Conservation (phyloP, 139 green algal species). For the Chlamydomonas sp. region DNA sequence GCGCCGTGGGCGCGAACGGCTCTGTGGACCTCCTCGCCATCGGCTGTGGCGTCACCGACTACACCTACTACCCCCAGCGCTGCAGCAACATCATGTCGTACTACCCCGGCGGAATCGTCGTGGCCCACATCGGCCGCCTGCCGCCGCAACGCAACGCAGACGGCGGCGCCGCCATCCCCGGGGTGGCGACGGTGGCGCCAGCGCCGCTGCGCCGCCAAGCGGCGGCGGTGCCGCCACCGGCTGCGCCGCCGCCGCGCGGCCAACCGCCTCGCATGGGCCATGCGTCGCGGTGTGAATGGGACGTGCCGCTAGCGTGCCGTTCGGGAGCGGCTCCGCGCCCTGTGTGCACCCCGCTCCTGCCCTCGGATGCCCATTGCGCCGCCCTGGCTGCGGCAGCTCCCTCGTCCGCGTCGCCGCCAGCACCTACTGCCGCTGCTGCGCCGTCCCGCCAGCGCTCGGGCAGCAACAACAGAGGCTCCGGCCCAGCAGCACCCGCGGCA, state of each 20-base stretch:
- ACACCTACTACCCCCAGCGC: constrained; percentile 31
- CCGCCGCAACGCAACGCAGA: not conserved
- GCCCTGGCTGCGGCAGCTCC: no score
- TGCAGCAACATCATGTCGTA: constrained; percentile 36
- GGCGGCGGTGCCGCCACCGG: constrained; percentile 12
- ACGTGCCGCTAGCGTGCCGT: not conserved
- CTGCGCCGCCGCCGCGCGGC: not conserved
- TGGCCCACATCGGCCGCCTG: constrained; percentile 22
- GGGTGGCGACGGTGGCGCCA: constrained; percentile 9
- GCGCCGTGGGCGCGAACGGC: constrained; percentile 24
- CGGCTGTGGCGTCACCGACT: constrained; percentile 8
- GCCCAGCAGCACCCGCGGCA: no score
- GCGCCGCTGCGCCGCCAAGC: constrained; percentile 5
- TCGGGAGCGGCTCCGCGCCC: no score
- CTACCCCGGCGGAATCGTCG: constrained; percentile 23
- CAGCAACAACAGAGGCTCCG: no score
- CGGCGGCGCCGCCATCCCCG: not conserved
- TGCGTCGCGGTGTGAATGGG: not conserved
- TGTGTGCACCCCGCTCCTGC: no score
- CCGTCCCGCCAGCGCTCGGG: no score
- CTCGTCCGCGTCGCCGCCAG: no score
- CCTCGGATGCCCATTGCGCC: no score
- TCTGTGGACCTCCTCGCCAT: constrained; percentile 4
- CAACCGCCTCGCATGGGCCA: not conserved
- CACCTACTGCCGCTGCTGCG: no score